Conservation (phyloP, 768 basidiomycete species). For the Pulveroboletus sp. region DNA sequence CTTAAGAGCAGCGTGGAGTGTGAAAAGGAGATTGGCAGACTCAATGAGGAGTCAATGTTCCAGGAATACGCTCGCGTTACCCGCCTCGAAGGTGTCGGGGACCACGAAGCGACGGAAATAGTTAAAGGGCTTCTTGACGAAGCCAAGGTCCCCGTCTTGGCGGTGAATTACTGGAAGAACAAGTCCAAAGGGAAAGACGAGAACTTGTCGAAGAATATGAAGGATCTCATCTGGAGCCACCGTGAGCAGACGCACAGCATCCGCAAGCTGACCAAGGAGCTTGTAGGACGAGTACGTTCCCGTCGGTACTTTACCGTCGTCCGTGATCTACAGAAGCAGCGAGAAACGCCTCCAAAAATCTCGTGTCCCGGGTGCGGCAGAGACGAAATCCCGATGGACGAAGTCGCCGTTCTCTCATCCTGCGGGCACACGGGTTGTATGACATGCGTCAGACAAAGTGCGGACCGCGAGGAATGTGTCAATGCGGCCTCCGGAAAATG, state of each 20-base stretch:
- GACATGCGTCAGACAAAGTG: slow-evolving; percentile 65
- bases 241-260: slow-evolving; percentile 86
- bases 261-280: slow-evolving; percentile 78
- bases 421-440: slow-evolving; percentile 88
- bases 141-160: slow-evolving; percentile 43
- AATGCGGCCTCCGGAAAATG: slow-evolving; percentile 66
- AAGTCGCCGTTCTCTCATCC: slow-evolving; percentile 82
- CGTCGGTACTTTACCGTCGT: slow-evolving; percentile 90
- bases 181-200: slow-evolving; percentile 51
- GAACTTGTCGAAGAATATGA: slow-evolving; percentile 47
- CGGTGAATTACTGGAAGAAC: slow-evolving; percentile 34
- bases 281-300: slow-evolving; percentile 85
- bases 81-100: slow-evolving; percentile 62
- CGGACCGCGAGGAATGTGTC: slow-evolving; percentile 78
- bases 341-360: slow-evolving; percentile 52
- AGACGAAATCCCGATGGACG: slow-evolving; percentile 51
- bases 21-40: slow-evolving; percentile 62
- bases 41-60: slow-evolving; percentile 72
- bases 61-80: slow-evolving; percentile 69
- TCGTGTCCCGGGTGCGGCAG: slow-evolving; percentile 60
- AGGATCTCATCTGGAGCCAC: slow-evolving; percentile 71
- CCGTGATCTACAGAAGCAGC: slow-evolving; percentile 79
- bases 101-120: slow-evolving; percentile 67
- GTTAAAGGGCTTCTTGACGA: slow-evolving; percentile 56
- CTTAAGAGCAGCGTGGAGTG: slow-evolving; percentile 62